Conservation (phyloP, 1,139 yeast species). For the Taphrina confusa region DNA sequence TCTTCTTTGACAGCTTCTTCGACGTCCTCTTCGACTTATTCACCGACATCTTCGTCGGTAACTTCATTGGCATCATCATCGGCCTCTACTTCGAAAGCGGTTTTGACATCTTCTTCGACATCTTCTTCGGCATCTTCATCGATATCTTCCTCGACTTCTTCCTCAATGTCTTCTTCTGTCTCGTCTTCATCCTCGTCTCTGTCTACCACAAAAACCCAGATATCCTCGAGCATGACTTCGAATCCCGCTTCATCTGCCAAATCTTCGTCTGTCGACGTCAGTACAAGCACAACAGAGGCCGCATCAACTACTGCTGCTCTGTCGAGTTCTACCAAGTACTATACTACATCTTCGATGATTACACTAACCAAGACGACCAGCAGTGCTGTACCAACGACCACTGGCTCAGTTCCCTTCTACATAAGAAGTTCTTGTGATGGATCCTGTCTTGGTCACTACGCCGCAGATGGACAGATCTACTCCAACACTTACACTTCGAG, state of each 20-base stretch:
- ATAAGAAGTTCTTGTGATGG: slow-evolving; percentile 10
- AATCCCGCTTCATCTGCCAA: not conserved
- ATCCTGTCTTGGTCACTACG: slow-evolving; percentile 16
- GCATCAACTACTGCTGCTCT: not conserved
- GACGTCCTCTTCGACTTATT: not conserved
- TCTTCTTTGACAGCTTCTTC: slow-evolving; percentile 1
- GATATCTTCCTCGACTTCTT: not conserved
- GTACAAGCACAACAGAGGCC: not conserved
- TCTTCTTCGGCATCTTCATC: not conserved
- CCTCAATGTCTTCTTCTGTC: not conserved
- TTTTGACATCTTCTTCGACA: not conserved
- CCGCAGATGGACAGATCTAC: slow-evolving; percentile 15
- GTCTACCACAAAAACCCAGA: not conserved
- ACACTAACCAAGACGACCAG: not conserved
- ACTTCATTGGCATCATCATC: not conserved
- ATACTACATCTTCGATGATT: not conserved
- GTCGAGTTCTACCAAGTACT: not conserved
- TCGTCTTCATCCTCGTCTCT: not conserved
- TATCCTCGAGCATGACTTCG: not conserved
- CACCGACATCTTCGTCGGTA: too few species aligned
- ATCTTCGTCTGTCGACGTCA: not conserved
- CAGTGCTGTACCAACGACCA: not conserved
- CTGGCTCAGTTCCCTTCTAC: slow-evolving; percentile 3
- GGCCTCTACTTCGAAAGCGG: not conserved
- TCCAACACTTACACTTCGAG: slow-evolving; percentile 11